phyloP scores from a whole-genome alignment of 306 rosid genomes.

The Parietaria judaica region DNA sequence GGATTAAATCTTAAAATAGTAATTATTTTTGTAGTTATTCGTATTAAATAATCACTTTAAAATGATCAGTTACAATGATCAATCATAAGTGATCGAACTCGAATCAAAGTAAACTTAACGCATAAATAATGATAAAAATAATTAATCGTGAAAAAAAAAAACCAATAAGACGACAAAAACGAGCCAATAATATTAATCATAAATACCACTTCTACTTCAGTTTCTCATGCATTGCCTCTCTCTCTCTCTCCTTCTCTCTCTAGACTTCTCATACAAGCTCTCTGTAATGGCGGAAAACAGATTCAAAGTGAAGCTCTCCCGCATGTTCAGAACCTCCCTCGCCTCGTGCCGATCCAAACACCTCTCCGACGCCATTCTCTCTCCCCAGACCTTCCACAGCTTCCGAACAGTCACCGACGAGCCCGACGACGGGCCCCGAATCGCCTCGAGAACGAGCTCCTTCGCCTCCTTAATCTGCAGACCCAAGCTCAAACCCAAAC shows the following conservation, averaged over 20 bases:
- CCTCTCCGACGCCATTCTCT: constrained; percentile 49
- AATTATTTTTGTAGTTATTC: too few species aligned
- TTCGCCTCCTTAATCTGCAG: constrained; percentile 38
- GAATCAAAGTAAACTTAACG: neutral
- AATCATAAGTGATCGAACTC: too few species aligned
- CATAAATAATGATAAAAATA: neutral
- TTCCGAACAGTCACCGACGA: constrained; percentile 11
- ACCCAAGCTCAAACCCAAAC: constrained; percentile 28
- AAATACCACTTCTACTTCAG: constrained; percentile 22
- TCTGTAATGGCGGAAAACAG: constrained; percentile 66
- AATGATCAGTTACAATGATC: too few species aligned
- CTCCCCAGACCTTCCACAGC: constrained; percentile 22
- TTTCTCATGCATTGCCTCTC: constrained; percentile 33
- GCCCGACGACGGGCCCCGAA: constrained; percentile 3
- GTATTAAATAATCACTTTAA: too few species aligned
- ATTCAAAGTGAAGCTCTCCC: constrained; percentile 61
- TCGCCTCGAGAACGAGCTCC: constrained; percentile 29
- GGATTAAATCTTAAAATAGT: too few species aligned
- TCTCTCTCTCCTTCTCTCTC: constrained; percentile 7
- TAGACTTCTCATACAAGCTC: neutral
- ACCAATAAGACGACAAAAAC: constrained; percentile 32
- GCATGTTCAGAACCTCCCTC: constrained; percentile 76
- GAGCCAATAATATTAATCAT: constrained; percentile 19
- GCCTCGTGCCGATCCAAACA: constrained; percentile 66
- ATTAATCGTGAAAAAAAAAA: neutral